phyloP scores from a whole-genome alignment of 78 protist species.

The Dictyostelium intermedium region DNA sequence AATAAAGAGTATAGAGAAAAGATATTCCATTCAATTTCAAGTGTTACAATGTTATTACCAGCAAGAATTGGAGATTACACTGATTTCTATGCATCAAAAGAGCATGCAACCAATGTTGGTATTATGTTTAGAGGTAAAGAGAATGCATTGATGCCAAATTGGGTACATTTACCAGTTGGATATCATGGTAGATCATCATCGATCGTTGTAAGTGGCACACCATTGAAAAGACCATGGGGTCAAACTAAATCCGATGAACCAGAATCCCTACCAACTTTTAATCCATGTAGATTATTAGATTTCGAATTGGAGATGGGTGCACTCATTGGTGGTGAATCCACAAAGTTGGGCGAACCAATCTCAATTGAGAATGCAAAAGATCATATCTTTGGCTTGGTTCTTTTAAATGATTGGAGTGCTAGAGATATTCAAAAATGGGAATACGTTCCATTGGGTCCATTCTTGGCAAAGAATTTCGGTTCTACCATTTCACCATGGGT shows the following conservation, averaged over 20 bases:
- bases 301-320: constrained; percentile 95
- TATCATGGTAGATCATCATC: constrained; percentile 97
- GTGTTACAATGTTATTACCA: constrained; percentile 45
- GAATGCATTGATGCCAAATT: constrained; percentile 91
- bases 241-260: constrained; percentile 82
- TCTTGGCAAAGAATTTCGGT: constrained; percentile 94
- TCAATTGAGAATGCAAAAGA: constrained; percentile 85
- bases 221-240: constrained; percentile 92
- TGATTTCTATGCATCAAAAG: constrained; percentile 94
- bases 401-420: constrained; percentile 97
- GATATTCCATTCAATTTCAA: constrained; percentile 29
- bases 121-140: constrained; percentile 87
- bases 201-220: constrained; percentile 89
- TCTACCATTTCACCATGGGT: constrained; percentile 97
- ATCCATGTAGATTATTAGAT: constrained; percentile 83
- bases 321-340: constrained; percentile 87
- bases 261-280: constrained; percentile 78
- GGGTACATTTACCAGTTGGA: constrained; percentile 94
- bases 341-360: constrained; percentile 89
- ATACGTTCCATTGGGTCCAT: constrained; percentile 98
- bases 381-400: constrained; percentile 93
- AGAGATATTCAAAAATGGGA: constrained; percentile 95
- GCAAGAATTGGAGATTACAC: constrained; percentile 95
- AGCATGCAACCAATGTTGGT: constrained; percentile 97
- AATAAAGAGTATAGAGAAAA: constrained; percentile 37